These are phyloP conservation scores for Botryotinia convoluta DNA, from an alignment of 2,329 filamentous ascomycete genomes.

Conservation along the genomic window DNA sequence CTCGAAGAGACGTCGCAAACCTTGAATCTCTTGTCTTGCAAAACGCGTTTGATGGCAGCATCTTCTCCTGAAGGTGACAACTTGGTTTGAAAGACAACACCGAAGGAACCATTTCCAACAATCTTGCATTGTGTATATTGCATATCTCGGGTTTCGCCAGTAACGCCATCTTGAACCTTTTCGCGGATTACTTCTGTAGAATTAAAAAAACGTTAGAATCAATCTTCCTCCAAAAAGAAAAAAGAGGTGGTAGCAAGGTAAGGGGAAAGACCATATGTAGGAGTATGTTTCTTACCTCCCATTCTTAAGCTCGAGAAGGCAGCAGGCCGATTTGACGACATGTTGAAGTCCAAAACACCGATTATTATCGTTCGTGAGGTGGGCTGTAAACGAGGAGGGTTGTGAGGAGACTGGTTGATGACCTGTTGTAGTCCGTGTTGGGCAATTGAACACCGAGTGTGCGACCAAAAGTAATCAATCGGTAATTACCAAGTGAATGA, in stretches of 20 bases:
- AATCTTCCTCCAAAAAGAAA: background rate
- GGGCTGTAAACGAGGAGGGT: constrained; percentile 46
- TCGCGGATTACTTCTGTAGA: constrained; percentile 93
- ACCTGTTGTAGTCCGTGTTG: constrained; percentile 53
- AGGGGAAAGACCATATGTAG: constrained; percentile 22
- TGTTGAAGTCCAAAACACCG: constrained; percentile 44
- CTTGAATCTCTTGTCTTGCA: constrained; percentile 99
- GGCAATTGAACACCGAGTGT: constrained; percentile 41
- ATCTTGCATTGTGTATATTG: constrained; percentile 99
- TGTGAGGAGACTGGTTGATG: constrained; percentile 42
- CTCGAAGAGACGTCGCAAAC: constrained; percentile 48
- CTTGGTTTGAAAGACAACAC: constrained; percentile 98
- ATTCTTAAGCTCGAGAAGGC: constrained; percentile 87
- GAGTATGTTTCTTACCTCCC: constrained; percentile 68
- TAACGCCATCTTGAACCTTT: constrained; percentile 97
- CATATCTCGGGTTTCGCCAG: constrained; percentile 92
- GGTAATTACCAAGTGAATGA: constrained; percentile 25
- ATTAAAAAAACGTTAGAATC: constrained; percentile 29
- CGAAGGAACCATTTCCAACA: constrained; percentile 97
- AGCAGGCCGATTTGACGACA: constrained; percentile 91
- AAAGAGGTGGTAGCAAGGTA: background rate
- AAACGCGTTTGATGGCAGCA: constrained; percentile 96
- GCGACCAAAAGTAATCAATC: constrained; percentile 25
- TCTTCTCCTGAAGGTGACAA: constrained; percentile 97
- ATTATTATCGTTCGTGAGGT: constrained; percentile 42